Percentiles rank a stretch among this genome's conserved stretches.
Conservation (phyloP, 345 rosid species). For the Boechera stricta region DNA sequence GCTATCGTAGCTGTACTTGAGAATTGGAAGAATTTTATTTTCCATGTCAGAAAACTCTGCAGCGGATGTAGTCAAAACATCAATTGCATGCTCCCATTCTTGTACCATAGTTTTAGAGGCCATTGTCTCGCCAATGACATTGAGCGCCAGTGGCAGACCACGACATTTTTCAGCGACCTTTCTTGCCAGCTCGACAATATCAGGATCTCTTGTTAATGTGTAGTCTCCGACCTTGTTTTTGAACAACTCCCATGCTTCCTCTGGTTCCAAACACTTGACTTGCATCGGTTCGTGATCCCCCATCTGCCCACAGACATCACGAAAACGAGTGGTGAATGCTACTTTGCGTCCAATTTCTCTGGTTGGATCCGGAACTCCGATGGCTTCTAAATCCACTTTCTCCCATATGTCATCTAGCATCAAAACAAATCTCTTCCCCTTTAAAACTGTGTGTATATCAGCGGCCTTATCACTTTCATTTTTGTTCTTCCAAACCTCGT, state of each 20-base stretch:
- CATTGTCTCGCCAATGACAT: slow-evolving; percentile 36
- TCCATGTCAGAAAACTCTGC: slow-evolving; percentile 28
- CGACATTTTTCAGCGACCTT: background rate
- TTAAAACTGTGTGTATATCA: background rate
- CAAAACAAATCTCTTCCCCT: background rate
- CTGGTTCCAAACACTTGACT: background rate
- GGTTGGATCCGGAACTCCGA: background rate
- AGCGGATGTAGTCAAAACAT: slow-evolving; percentile 4
- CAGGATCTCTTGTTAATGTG: background rate
- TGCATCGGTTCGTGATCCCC: background rate
- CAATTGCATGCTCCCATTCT: slow-evolving; percentile 46
- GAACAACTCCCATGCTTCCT: background rate
- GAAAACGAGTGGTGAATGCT: background rate
- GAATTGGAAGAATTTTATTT: slow-evolving; percentile 34
- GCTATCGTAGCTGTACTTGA: slow-evolving; percentile 34
- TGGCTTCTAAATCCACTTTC: slow-evolving; percentile 3
- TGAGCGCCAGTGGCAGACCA: background rate
- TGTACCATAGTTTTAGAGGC: slow-evolving; percentile 18
- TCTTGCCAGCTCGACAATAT: background rate
- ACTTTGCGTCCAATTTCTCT: background rate
- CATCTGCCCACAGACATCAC: background rate
- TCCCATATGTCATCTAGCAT: slow-evolving; percentile 28
- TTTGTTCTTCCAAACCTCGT: too few relatives aligned
- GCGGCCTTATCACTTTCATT: background rate
- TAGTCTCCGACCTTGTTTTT: background rate